Base-by-base conservation (phyloP, 345 rosid genomes). In the Barbarea vulgaris region DNA sequence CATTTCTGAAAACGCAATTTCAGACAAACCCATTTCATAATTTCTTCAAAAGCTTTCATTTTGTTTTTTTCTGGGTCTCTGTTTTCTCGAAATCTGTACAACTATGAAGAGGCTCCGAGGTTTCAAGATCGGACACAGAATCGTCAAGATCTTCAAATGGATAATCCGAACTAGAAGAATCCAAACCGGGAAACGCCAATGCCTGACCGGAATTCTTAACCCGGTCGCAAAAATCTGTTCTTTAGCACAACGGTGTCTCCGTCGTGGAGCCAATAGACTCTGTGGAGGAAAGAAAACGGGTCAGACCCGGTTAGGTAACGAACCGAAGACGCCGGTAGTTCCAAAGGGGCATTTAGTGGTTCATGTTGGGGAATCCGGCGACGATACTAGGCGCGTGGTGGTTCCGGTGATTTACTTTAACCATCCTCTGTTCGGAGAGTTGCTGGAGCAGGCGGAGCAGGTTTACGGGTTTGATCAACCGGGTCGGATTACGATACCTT, bases 311-410 rank as follows among this genome's bases (percentile, higher is more conserved):
- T 6, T 91, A 56, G 92, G 90, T 42, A 67, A 59, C 37, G 80
- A 47, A 0, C 60, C 37, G 36, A 72, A 58, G 17, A 73, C 66
- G 24, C 64, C 19, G 64, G 77, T 48, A 63, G 82, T 85, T 5
- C 98, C 97, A 6, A 88, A 82, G 62, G 98, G 97, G 1, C 91
- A 90, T 72, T 78, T 90, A 74, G 91, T 87, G 14, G 92, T 94
- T n/a, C 89, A 88, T 80, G 88, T 91, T 6, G 82, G 82, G 0
- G 86, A 83, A 63, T 70, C 91, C 0, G 83, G 72, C 3, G 85
- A 65, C 9, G 84, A 84, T 28, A 76, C 82, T 18, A 61, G 79
- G 73, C 84, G 91, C 21, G 85, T 83, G 19, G 70, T 84, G 77
- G 87, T 94, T 80, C 99, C 99, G 9, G 92, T 90, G 17, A 69